Conservation (phyloP, 2,329 filamentous ascomycete genomes). For the Aspergillus ustus region DNA sequence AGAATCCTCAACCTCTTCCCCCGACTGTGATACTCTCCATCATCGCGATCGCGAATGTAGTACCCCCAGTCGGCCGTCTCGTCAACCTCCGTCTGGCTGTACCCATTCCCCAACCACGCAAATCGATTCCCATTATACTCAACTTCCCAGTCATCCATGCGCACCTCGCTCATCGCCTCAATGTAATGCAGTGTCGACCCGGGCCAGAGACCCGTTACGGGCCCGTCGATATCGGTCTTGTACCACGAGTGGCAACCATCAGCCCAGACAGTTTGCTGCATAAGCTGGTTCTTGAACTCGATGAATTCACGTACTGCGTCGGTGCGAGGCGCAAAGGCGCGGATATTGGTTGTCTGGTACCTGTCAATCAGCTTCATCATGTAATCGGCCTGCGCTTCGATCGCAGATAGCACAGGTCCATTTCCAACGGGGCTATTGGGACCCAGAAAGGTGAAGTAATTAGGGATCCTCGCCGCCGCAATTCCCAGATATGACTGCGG, state of each 20-base stretch:
- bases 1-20: conserved; percentile 4
- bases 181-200: conserved; percentile 31
- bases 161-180: conserved; percentile 23
- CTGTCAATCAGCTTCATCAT: conserved; percentile 37
- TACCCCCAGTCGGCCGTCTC: conserved; percentile 22
- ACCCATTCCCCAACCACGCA: conserved; percentile 27
- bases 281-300: conserved; percentile 37
- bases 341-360: conserved; percentile 39
- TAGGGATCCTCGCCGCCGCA: conserved; percentile 31
- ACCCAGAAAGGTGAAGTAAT: conserved; percentile 38
- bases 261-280: conserved; percentile 36
- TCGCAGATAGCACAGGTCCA: conserved; percentile 30
- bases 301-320: conserved; percentile 41
- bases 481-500: conserved; percentile 32
- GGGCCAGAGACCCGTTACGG: conserved; percentile 22
- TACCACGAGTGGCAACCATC: conserved; percentile 13
- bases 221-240: conserved; percentile 2
- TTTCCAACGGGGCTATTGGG: conserved; percentile 34
- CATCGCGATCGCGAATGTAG: conserved; percentile 31
- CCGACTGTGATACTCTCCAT: conserved; percentile 18
- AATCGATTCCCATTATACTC: conserved; percentile 25
- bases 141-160: conserved; percentile 30
- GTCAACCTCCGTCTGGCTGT: conserved; percentile 22
- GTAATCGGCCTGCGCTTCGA: conserved; percentile 31
- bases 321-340: conserved; percentile 27